phyloP scores from a whole-genome alignment of 139 green algal species.

The Helicosporidium sp. region DNA sequence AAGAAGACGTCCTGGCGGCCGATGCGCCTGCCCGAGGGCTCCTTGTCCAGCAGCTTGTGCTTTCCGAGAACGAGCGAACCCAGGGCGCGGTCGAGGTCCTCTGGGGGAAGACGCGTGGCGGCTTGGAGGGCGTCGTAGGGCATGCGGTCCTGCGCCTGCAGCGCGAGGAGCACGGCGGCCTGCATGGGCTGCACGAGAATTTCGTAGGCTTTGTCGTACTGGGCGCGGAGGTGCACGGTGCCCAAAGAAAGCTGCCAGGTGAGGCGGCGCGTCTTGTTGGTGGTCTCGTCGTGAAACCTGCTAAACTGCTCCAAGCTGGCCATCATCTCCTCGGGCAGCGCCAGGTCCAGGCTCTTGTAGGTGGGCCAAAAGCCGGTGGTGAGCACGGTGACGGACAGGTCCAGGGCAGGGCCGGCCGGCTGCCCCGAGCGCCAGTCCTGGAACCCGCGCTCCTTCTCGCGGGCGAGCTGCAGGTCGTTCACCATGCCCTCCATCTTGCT shows the following conservation, averaged over 20 bases:
- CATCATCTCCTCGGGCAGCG: slow-evolving; percentile 77
- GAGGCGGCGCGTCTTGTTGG: slow-evolving; percentile 63
- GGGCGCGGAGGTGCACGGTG: slow-evolving; percentile 49
- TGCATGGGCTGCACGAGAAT: slow-evolving; percentile 69
- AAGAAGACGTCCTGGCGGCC: slow-evolving; percentile 66
- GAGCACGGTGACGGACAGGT: slow-evolving; percentile 79
- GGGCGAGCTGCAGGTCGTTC: slow-evolving; percentile 63
- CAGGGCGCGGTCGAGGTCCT: slow-evolving; percentile 69
- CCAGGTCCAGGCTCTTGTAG: slow-evolving; percentile 70
- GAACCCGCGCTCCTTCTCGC: slow-evolving; percentile 74
- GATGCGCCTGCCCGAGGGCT: slow-evolving; percentile 43
- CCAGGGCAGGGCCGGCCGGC: slow-evolving; percentile 33
- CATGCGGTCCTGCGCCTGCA: slow-evolving; percentile 10
- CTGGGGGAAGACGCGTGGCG: slow-evolving; percentile 2
- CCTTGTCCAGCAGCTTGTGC: slow-evolving; percentile 76
- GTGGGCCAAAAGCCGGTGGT: slow-evolving; percentile 73
- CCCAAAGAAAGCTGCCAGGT: slow-evolving; percentile 85
- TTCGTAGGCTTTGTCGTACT: slow-evolving; percentile 77
- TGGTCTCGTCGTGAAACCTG: slow-evolving; percentile 53
- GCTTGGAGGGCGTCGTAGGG: background rate
- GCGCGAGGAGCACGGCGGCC: slow-evolving; percentile 65
- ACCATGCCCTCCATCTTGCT: slow-evolving; percentile 94
- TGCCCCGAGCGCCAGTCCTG: slow-evolving; percentile 45
- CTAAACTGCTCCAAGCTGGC: slow-evolving; percentile 65
- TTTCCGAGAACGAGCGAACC: slow-evolving; percentile 75